A percentile compares a stretch with the other conserved stretches of the same genome.
phyloP scores from a whole-genome alignment of 2,329 filamentous ascomycete genomes.

The Lecanosticta acicola region DNA sequence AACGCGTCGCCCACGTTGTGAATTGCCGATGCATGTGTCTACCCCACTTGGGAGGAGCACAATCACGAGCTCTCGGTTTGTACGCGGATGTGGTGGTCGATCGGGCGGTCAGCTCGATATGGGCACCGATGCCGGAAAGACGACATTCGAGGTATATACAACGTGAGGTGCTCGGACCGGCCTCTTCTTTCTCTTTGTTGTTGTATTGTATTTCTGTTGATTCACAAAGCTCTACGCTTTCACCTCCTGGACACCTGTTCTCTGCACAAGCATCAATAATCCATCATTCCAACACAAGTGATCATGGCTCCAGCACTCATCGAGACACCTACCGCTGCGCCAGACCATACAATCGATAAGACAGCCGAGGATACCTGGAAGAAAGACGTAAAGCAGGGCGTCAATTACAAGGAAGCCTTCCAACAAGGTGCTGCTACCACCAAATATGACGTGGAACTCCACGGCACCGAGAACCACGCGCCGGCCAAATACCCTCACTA shows the following conservation, averaged over 20 bases:
- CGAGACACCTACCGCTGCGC: conserved; percentile 28
- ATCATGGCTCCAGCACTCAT: conserved; percentile 42
- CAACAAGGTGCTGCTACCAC: conserved; percentile 39
- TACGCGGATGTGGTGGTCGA: not conserved
- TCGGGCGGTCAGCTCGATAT: not conserved
- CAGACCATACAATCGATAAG: conserved; percentile 19
- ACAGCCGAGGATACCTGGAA: conserved; percentile 22
- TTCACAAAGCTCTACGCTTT: not conserved
- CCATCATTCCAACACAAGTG: no score
- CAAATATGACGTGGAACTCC: conserved; percentile 48
- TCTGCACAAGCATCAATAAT: no score
- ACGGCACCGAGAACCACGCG: conserved; percentile 49
- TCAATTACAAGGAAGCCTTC: conserved; percentile 40
- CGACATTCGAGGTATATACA: conserved; percentile 13
- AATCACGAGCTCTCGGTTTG: not conserved
- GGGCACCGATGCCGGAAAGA: conserved; percentile 18
- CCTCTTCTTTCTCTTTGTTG: conserved; percentile 2
- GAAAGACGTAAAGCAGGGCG: conserved; percentile 24
- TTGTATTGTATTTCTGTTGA: not conserved
- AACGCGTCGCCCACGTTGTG: conserved; percentile 9
- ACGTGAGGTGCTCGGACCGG: conserved; percentile 6
- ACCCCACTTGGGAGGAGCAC: conserved; percentile 5
- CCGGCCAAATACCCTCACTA: conserved; percentile 61
- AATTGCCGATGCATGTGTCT: conserved; percentile 2
- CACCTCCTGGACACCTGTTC: no score